Conservation (phyloP, 139 green algal species). For the Asterochloris sp. region DNA sequence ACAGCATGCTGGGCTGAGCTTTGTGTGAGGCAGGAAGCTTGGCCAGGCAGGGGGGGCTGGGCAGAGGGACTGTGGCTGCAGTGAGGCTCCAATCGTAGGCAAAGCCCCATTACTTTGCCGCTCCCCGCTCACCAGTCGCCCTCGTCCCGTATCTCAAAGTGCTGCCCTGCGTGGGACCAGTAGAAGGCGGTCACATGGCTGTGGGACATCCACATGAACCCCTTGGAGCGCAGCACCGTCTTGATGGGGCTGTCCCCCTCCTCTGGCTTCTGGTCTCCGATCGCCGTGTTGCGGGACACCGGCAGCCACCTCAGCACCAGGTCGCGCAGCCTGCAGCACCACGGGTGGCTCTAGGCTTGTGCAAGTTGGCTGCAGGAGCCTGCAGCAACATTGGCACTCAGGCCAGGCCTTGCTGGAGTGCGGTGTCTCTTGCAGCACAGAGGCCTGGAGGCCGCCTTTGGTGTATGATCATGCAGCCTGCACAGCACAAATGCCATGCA, state of each 20-base stretch:
- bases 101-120: neutral
- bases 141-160: slow-evolving; percentile 93
- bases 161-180: slow-evolving; percentile 88
- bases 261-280: slow-evolving; percentile 42
- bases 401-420: no score
- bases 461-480: no score
- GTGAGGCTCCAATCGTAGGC: no score
- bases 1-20: neutral
- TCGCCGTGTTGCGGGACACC: slow-evolving; percentile 68
- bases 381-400: no score
- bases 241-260: slow-evolving; percentile 73
- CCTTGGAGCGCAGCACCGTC: slow-evolving; percentile 85
- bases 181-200: slow-evolving; percentile 83
- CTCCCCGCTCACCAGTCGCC: slow-evolving; percentile 59
- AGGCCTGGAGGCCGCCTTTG: no score
- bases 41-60: neutral
- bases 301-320: slow-evolving; percentile 87
- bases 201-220: slow-evolving; percentile 91
- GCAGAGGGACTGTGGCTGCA: no score
- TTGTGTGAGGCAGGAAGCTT: neutral
- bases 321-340: slow-evolving; percentile 59
- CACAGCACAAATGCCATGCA: no score
- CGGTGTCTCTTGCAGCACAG: no score
- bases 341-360: neutral
- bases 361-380: no score